Conservation (phyloP, 2,329 filamentous ascomycete genomes). For the Beauveria asiatica region DNA sequence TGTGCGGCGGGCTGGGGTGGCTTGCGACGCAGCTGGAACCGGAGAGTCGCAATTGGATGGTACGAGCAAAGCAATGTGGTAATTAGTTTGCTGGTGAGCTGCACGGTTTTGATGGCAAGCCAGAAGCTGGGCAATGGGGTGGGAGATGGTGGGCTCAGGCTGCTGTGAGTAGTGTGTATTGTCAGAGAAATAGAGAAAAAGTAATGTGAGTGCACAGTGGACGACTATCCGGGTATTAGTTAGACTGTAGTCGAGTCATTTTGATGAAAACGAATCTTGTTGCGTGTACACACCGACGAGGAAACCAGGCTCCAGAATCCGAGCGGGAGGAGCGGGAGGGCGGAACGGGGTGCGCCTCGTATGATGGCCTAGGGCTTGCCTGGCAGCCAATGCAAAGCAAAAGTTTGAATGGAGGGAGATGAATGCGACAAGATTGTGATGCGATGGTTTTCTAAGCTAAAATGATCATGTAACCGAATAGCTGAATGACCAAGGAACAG, state of each 20-base stretch:
- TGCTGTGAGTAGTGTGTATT: neutral
- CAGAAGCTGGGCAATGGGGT: neutral
- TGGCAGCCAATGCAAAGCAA: neutral
- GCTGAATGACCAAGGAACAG: neutral
- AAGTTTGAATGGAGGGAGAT: neutral
- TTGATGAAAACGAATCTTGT: neutral
- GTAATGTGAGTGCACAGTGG: neutral
- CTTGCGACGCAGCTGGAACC: neutral
- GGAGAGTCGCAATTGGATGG: neutral
- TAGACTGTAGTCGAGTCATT: neutral
- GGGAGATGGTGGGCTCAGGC: neutral
- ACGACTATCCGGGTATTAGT: neutral
- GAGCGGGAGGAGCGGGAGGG: neutral
- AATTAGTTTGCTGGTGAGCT: neutral
- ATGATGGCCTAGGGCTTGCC: neutral
- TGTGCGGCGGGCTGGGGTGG: neutral
- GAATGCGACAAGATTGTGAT: neutral
- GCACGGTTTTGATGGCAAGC: neutral
- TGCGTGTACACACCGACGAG: neutral
- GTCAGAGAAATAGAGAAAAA: neutral
- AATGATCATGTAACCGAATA: too few species aligned
- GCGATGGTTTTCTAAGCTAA: neutral
- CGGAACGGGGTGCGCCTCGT: neutral
- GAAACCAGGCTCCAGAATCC: neutral
- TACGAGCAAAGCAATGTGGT: neutral